phyloP scores from a whole-genome alignment of 176 grass and related monocot genomes.

The Poa pratensis region DNA sequence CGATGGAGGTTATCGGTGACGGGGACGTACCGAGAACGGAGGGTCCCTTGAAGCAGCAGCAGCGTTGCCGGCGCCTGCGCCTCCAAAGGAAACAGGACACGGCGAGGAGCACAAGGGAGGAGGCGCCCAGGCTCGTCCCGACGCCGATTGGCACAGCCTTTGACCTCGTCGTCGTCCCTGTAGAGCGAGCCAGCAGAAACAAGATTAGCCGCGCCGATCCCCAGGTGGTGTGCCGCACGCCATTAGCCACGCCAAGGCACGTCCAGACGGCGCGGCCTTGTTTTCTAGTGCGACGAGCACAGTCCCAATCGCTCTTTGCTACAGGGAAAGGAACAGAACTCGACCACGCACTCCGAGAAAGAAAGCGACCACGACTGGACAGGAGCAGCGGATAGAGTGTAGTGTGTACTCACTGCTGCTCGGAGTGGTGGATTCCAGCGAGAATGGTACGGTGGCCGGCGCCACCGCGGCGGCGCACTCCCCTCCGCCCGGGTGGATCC shows the following conservation, averaged over 20 bases:
- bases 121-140: constrained; percentile 70
- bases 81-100: constrained; percentile 66
- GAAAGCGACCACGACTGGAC: constrained; percentile 3
- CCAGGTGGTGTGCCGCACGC: constrained; percentile 8
- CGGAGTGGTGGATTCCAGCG: constrained; percentile 68
- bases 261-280: constrained; percentile 8
- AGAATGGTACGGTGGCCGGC: constrained; percentile 59
- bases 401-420: constrained; percentile 47
- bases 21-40: constrained; percentile 55
- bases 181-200: background rate
- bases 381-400: background rate
- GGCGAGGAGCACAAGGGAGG: constrained; percentile 67
- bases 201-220: constrained; percentile 29
- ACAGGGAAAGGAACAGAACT: constrained; percentile 11
- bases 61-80: constrained; percentile 52
- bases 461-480: constrained; percentile 63
- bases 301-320: background rate
- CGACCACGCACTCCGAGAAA: constrained; percentile 24
- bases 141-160: constrained; percentile 75
- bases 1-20: too few species aligned
- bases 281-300: background rate
- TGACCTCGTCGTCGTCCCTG: constrained; percentile 40
- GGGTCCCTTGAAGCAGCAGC: constrained; percentile 16
- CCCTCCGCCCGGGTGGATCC: constrained; percentile 41
- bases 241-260: constrained; percentile 22